Evolutionary conservation across 1,284 basidiomycete species (phyloP).

Genomic region (Phylloboletellus chloephorus): DNA sequence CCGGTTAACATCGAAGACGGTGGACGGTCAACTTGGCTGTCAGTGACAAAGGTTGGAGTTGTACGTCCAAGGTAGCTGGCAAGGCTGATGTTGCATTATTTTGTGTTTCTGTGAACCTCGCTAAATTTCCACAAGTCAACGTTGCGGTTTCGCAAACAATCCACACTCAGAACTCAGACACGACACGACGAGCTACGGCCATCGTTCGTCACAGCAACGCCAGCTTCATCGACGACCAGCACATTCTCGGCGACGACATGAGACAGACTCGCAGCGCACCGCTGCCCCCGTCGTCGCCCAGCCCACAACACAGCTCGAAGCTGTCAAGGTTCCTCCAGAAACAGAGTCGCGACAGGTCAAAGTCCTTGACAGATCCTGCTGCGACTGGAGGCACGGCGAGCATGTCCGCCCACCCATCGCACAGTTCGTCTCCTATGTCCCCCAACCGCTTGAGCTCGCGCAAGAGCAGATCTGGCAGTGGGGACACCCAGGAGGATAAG

Average conservation of each 20-base stretch:
- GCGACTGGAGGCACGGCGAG: slow-evolving; percentile 39
- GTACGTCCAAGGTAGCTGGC: too few relatives aligned
- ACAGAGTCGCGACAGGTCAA: slow-evolving; percentile 53
- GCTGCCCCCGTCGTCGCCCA: slow-evolving; percentile 33
- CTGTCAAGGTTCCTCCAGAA: slow-evolving; percentile 65
- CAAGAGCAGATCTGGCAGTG: slow-evolving; percentile 14
- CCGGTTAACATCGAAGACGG: too few relatives aligned
- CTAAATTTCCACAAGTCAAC: slow-evolving; percentile 13
- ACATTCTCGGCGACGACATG: slow-evolving; percentile 7
- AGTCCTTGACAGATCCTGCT: slow-evolving; percentile 46
- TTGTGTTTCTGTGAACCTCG: slow-evolving; percentile 7
- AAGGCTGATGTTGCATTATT: slow-evolving; percentile 1
- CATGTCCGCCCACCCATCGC: slow-evolving; percentile 32
- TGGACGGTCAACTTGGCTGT: too few relatives aligned
- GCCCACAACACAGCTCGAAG: slow-evolving; percentile 41
- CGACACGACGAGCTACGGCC: slow-evolving; percentile 4
- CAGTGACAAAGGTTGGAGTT: too few relatives aligned
- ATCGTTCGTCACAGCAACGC: slow-evolving; percentile 18
- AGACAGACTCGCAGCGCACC: slow-evolving; percentile 36
- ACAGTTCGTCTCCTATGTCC: slow-evolving; percentile 20
- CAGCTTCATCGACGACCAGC: slow-evolving; percentile 11
- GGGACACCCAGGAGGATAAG: slow-evolving; percentile 17
- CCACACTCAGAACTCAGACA: slow-evolving; percentile 24
- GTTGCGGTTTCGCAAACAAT: slow-evolving; percentile 28
- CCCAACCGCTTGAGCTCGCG: slow-evolving; percentile 25